phyloP scores from a whole-genome alignment of 352 stramenopile genomes.

The Lagenidium giganteum region DNA sequence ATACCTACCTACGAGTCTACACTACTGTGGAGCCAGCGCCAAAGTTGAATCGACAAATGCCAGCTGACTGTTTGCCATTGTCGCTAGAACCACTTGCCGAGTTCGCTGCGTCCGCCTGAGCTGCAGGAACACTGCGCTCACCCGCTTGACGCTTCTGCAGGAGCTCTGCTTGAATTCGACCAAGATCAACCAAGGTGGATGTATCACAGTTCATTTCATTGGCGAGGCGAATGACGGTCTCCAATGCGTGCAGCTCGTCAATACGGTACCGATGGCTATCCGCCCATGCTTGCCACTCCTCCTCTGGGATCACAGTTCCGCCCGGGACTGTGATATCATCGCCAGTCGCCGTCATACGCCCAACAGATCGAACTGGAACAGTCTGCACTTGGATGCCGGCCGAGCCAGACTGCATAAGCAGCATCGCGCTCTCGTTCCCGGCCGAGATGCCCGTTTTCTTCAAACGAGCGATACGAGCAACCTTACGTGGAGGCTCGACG shows the following conservation, averaged over 20 bases:
- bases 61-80: constrained; percentile 17
- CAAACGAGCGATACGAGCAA: constrained; percentile 8
- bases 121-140: neutral
- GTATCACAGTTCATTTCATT: constrained; percentile 63
- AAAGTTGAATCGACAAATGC: constrained; percentile 55
- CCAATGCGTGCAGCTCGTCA: constrained; percentile 49
- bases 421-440: constrained; percentile 16
- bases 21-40: constrained; percentile 11
- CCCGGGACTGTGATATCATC: constrained; percentile 4
- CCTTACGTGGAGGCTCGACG: constrained; percentile 20
- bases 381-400: constrained; percentile 6
- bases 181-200: constrained; percentile 46
- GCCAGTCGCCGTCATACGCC: constrained; percentile 1
- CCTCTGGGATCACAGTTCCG: constrained; percentile 19
- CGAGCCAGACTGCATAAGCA: constrained; percentile 14
- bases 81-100: neutral
- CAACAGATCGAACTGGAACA: constrained; percentile 1
- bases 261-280: constrained; percentile 29
- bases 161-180: constrained; percentile 40
- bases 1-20: too few species aligned
- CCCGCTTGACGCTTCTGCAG: constrained; percentile 18
- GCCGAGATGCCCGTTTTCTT: constrained; percentile 8
- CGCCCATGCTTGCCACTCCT: constrained; percentile 47
- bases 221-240: constrained; percentile 56
- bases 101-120: constrained; percentile 1